Percentiles rank a stretch among this genome's conserved stretches.
These are phyloP conservation scores for Eimeria sp. DNA, from an alignment of 169 alveolate genomes.

Conservation along the genomic window DNA sequence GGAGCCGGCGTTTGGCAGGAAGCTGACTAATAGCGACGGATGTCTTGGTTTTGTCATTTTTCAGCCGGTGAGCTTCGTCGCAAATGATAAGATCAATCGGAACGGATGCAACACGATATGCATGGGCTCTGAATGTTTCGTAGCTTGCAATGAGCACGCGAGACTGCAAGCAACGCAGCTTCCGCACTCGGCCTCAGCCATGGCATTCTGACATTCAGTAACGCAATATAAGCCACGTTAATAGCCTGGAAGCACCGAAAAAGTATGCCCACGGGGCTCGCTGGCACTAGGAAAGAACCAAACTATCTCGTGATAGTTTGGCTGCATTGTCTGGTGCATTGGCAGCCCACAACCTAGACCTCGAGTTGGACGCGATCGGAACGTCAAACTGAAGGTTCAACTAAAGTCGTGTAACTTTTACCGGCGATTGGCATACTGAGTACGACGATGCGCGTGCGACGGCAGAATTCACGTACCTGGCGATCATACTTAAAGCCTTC, in stretches of 20 bases:
- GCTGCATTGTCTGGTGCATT: background rate
- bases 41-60: conserved; percentile 96
- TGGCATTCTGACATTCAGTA: background rate
- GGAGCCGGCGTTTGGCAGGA: conserved; percentile 94
- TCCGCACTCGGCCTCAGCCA: background rate
- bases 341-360: background rate
- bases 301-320: background rate
- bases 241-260: background rate
- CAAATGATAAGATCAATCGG: conserved; percentile 97
- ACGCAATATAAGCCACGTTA: no score
- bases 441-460: background rate
- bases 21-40: conserved; percentile 92
- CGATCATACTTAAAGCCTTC: conserved; percentile 94
- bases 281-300: no score
- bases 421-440: background rate
- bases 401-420: background rate
- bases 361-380: background rate
- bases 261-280: background rate
- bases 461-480: conserved; percentile 64
- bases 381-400: background rate
- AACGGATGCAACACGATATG: conserved; percentile 91
- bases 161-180: conserved; percentile 77
- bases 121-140: conserved; percentile 95
- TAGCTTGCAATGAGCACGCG: conserved; percentile 94
- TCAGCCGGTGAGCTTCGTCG: conserved; percentile 98